Evolutionary conservation across 768 basidiomycete genomes (phyloP).

Genomic region (Suillus americanus): DNA sequence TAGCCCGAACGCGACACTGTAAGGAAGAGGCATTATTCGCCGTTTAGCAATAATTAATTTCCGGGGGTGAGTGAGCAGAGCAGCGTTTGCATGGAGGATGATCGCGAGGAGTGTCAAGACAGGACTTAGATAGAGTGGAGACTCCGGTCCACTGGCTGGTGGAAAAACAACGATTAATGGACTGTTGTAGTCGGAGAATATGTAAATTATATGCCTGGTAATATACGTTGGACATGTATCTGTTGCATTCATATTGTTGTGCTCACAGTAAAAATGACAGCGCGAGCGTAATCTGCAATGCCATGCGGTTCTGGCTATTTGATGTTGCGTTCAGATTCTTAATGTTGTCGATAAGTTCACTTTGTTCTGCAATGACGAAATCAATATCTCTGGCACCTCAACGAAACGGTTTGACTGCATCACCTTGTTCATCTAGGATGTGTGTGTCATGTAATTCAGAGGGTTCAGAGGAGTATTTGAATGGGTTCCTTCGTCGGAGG

Average conservation of each 20-base stretch:
- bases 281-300: slow-evolving; percentile 41
- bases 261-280: slow-evolving; percentile 50
- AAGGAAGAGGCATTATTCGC: slow-evolving; percentile 32
- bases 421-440: slow-evolving; percentile 58
- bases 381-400: slow-evolving; percentile 5
- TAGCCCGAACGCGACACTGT: slow-evolving; percentile 32
- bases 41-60: slow-evolving; percentile 26
- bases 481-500: slow-evolving; percentile 48
- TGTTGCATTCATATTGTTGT: not conserved
- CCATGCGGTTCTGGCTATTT: slow-evolving; percentile 40
- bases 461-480: slow-evolving; percentile 31
- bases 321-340: slow-evolving; percentile 43
- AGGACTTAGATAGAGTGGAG: slow-evolving; percentile 45
- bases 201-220: slow-evolving; percentile 48
- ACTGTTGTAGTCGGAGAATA: slow-evolving; percentile 43
- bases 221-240: slow-evolving; percentile 9
- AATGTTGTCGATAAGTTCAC: slow-evolving; percentile 51
- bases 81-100: slow-evolving; percentile 50
- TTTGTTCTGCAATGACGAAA: slow-evolving; percentile 50
- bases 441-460: slow-evolving; percentile 20
- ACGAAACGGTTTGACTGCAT: slow-evolving; percentile 2
- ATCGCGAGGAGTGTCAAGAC: slow-evolving; percentile 49
- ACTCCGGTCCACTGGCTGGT: slow-evolving; percentile 15
- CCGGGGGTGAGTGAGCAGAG: slow-evolving; percentile 40
- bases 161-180: slow-evolving; percentile 50